These are phyloP conservation scores for Fraxinus paxiana DNA, from an alignment of 305 asterid genomes.

Conservation along the genomic window DNA sequence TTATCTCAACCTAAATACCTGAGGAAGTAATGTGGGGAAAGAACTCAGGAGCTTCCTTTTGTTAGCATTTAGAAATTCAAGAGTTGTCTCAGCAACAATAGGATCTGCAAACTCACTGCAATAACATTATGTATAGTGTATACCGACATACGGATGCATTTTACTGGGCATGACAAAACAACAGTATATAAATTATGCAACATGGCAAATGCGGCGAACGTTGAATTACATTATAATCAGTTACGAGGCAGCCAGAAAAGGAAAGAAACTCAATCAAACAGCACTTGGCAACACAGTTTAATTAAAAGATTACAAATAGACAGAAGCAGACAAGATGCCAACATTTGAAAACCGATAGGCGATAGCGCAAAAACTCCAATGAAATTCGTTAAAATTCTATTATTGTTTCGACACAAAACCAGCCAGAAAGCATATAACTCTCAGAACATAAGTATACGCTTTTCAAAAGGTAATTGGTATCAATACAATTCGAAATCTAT, in stretches of 20 bases:
- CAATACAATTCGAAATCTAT: not conserved
- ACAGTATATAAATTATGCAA: constrained; percentile 8
- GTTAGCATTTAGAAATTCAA: constrained; percentile 67
- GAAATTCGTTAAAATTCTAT: not conserved
- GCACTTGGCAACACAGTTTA: not conserved
- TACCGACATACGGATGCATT: constrained; percentile 7
- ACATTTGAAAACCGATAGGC: not conserved
- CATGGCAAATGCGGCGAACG: not conserved
- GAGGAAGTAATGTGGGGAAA: constrained; percentile 76
- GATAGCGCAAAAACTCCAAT: not conserved
- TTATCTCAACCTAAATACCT: constrained; percentile 44
- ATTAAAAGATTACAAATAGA: constrained; percentile 14
- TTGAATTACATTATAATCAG: constrained; percentile 16
- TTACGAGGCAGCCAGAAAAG: constrained; percentile 15
- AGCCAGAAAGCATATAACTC: constrained; percentile 9
- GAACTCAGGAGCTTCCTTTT: constrained; percentile 56
- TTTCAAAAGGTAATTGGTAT: constrained; percentile 7
- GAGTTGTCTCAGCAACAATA: constrained; percentile 85
- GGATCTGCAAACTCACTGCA: constrained; percentile 97
- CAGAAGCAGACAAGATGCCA: not conserved
- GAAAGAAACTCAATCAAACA: constrained; percentile 5
- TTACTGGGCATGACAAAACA: not conserved
- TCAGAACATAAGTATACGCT: constrained; percentile 5
- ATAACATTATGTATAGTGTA: constrained; percentile 26
- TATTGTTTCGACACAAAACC: constrained; percentile 6